Conservation (phyloP, 2,329 filamentous ascomycete species). For the Fusarium sp. region DNA sequence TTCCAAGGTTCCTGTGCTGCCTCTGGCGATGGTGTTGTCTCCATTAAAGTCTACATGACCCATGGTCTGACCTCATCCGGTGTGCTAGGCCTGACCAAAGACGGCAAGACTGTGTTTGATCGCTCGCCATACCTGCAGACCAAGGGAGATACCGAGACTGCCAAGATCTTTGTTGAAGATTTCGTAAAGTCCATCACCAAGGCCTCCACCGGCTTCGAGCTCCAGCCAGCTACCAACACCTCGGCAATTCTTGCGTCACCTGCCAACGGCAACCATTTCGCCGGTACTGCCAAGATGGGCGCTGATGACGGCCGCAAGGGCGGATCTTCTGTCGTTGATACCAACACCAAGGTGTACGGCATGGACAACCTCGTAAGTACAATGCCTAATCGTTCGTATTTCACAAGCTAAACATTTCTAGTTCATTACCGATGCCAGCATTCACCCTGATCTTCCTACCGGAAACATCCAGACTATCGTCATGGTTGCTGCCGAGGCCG, state of each 20-base stretch:
- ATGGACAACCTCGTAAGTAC: conserved; percentile 68
- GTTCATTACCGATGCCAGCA: conserved; percentile 74
- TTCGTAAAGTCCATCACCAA: conserved; percentile 66
- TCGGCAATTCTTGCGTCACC: conserved; percentile 50
- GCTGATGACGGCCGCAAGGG: conserved; percentile 65
- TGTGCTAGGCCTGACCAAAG: conserved; percentile 69
- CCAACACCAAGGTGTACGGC: conserved; percentile 73
- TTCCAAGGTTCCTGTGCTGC: conserved; percentile 76
- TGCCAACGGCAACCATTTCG: conserved; percentile 61
- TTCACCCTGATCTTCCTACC: conserved; percentile 76
- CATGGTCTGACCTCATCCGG: conserved; percentile 72
- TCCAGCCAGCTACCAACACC: conserved; percentile 43
- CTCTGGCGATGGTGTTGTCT: conserved; percentile 67
- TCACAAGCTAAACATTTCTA: not conserved
- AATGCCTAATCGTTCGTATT: accelerated
- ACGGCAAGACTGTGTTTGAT: conserved; percentile 69
- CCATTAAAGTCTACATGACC: conserved; percentile 72
- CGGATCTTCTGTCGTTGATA: conserved; percentile 71
- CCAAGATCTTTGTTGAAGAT: conserved; percentile 74
- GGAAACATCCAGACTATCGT: conserved; percentile 76
- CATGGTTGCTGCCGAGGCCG: conserved; percentile 73
- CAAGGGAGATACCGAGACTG: conserved; percentile 70
- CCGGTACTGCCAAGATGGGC: conserved; percentile 72
- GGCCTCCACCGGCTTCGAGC: conserved; percentile 22
- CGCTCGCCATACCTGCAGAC: conserved; percentile 72